Conservation (phyloP, 352 stramenopile genomes). For the Pythium phragmitis region DNA sequence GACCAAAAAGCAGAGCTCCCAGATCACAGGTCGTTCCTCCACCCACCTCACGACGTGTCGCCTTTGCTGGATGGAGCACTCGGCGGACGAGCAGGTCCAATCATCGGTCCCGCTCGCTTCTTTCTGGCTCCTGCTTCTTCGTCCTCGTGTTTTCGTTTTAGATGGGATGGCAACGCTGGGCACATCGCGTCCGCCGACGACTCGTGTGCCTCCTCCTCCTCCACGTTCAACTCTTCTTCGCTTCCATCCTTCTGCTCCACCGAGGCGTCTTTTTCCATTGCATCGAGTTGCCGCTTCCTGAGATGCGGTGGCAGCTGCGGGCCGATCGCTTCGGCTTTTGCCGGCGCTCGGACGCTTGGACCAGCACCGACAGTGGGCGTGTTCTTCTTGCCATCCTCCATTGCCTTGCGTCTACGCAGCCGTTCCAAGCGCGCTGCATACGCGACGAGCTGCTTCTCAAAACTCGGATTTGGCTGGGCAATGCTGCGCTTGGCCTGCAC, state of each 20-base stretch:
- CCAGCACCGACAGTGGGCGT: background rate
- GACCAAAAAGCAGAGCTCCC: background rate
- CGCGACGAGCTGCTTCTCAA: conserved; percentile 57
- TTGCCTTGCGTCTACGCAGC: conserved; percentile 13
- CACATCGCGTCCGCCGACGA: conserved; percentile 33
- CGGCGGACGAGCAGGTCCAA: conserved; percentile 4
- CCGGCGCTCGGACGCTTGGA: background rate
- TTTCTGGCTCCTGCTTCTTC: background rate
- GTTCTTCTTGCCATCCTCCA: background rate
- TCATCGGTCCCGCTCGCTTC: background rate
- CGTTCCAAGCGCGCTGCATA: conserved; percentile 52
- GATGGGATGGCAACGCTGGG: conserved; percentile 52
- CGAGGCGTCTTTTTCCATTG: background rate
- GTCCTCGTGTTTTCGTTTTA: conserved; percentile 16
- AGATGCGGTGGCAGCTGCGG: conserved; percentile 59
- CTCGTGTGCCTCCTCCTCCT: background rate
- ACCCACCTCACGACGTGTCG: background rate
- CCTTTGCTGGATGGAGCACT: background rate
- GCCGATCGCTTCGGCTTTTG: conserved; percentile 36
- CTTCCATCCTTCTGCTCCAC: background rate
- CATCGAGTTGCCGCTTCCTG: background rate
- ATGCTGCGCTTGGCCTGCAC: conserved; percentile 53
- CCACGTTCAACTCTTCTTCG: background rate
- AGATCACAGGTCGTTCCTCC: background rate
- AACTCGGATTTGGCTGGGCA: conserved; percentile 74